phyloP scores from a whole-genome alignment of 345 rosid genomes.

The Cardamine resedifolia region DNA sequence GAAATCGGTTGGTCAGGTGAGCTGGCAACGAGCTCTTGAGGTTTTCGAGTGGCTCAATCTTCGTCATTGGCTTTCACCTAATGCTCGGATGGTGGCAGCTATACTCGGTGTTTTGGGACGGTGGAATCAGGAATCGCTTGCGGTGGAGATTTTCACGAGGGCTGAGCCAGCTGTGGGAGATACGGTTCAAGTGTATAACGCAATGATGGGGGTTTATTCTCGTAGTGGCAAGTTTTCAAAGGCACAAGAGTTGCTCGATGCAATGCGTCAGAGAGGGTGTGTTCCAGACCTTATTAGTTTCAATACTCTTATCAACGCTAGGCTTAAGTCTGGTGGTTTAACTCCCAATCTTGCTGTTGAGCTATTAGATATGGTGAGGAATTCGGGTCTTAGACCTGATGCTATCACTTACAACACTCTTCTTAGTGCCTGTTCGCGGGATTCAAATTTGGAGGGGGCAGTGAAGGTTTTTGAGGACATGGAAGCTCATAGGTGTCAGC shows the following conservation, averaged over 20 bases:
- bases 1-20: constrained; percentile 75
- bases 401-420: constrained; percentile 89
- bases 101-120: constrained; percentile 81
- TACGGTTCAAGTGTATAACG: constrained; percentile 86
- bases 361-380: constrained; percentile 72
- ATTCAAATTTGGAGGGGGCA: constrained; percentile 73
- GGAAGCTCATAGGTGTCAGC: constrained; percentile 73
- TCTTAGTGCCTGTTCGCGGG: constrained; percentile 85
- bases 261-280: constrained; percentile 78
- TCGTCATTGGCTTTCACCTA: constrained; percentile 79
- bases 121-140: constrained; percentile 75
- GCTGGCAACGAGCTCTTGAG: constrained; percentile 92
- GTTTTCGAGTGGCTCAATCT: constrained; percentile 95
- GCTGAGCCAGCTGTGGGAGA: constrained; percentile 60
- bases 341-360: constrained; percentile 58
- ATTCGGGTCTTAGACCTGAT: constrained; percentile 81
- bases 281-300: constrained; percentile 93
- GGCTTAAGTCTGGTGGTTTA: constrained; percentile 63
- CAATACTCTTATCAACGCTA: constrained; percentile 89
- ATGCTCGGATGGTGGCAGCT: constrained; percentile 81
- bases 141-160: constrained; percentile 70
- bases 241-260: constrained; percentile 68
- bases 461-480: constrained; percentile 66
- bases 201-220: constrained; percentile 94
- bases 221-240: constrained; percentile 63